A percentile compares a stretch with the other conserved stretches of the same genome.
Conservation (phyloP, 2,329 filamentous ascomycete species). For the Claviceps citrina region DNA sequence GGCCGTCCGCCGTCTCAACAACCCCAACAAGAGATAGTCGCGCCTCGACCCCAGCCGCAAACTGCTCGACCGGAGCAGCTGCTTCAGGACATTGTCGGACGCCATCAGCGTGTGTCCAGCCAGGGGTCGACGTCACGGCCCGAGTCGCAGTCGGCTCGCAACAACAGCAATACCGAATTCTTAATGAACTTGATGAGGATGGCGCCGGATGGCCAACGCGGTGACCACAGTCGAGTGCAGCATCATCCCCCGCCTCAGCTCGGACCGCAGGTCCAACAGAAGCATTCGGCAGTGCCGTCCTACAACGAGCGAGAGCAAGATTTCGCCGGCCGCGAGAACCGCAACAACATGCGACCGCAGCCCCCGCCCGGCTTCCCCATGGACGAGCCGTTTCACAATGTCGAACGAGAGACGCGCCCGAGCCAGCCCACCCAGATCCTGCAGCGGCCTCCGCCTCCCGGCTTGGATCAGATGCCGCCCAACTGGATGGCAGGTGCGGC, state of each 20-base stretch:
- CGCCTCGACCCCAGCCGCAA: constrained; percentile 34
- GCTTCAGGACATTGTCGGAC: constrained; percentile 43
- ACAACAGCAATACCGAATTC: constrained; percentile 62
- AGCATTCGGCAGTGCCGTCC: constrained; percentile 30
- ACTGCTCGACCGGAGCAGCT: constrained; percentile 42
- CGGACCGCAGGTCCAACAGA: constrained; percentile 8
- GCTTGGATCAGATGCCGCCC: constrained; percentile 44
- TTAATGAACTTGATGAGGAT: constrained; percentile 66
- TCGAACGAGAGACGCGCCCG: constrained; percentile 30
- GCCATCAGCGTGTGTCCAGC: constrained; percentile 40
- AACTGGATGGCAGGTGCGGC: constrained; percentile 34
- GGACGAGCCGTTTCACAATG: constrained; percentile 36
- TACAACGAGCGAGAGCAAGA: constrained; percentile 35
- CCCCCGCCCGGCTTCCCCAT: constrained; percentile 35
- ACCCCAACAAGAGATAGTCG: constrained; percentile 35
- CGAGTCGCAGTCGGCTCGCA: constrained; percentile 28
- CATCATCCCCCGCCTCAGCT: constrained; percentile 8
- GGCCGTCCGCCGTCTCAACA: constrained; percentile 25
- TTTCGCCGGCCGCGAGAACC: constrained; percentile 20
- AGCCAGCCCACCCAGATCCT: constrained; percentile 48
- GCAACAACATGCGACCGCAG: constrained; percentile 25
- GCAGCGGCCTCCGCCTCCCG: constrained; percentile 46
- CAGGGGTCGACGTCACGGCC: constrained; percentile 30
- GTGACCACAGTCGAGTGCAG: constrained; percentile 27
- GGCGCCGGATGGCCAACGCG: constrained; percentile 31